Conservation (phyloP, 2,329 filamentous ascomycete species). For the Ophiosphaerella korrae region DNA sequence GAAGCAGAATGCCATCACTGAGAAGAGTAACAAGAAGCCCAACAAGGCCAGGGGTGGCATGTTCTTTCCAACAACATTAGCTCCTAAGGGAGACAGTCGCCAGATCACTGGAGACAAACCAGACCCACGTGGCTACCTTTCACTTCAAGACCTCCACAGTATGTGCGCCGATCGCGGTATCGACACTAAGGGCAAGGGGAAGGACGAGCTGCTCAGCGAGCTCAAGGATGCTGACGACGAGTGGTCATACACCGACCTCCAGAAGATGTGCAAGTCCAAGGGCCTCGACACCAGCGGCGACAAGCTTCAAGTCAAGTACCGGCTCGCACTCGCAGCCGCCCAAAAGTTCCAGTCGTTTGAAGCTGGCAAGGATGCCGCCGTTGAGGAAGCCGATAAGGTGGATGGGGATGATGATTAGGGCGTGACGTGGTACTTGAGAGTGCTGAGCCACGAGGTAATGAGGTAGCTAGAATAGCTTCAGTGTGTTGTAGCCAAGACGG, state of each 20-base stretch:
- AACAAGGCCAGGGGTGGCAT: constrained; percentile 1
- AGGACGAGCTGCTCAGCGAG: constrained; percentile 24
- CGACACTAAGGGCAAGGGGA: constrained; percentile 10
- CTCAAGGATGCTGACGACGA: constrained; percentile 30
- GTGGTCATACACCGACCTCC: constrained; percentile 23
- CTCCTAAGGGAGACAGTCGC: neutral
- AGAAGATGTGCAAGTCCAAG: constrained; percentile 27
- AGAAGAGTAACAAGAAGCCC: neutral
- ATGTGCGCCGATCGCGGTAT: constrained; percentile 30
- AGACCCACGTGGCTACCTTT: constrained; percentile 33
- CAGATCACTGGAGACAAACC: constrained; percentile 17
- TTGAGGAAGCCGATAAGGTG: neutral
- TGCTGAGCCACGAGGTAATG: neutral
- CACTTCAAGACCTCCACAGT: constrained; percentile 23
- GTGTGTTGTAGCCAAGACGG: neutral
- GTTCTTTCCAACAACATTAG: neutral
- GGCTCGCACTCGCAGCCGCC: constrained; percentile 32
- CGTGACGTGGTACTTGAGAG: constrained; percentile 3
- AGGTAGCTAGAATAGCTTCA: constrained; percentile 1
- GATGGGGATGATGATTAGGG: constrained; percentile 7
- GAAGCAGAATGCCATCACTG: constrained; percentile 7
- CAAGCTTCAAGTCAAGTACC: constrained; percentile 31
- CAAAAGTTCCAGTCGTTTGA: constrained; percentile 23
- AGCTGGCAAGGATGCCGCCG: constrained; percentile 5
- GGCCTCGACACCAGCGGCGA: constrained; percentile 25